Evolutionary conservation across 148 eudicot genomes (phyloP).

Genomic region (Fagopyrum tataricum): DNA sequence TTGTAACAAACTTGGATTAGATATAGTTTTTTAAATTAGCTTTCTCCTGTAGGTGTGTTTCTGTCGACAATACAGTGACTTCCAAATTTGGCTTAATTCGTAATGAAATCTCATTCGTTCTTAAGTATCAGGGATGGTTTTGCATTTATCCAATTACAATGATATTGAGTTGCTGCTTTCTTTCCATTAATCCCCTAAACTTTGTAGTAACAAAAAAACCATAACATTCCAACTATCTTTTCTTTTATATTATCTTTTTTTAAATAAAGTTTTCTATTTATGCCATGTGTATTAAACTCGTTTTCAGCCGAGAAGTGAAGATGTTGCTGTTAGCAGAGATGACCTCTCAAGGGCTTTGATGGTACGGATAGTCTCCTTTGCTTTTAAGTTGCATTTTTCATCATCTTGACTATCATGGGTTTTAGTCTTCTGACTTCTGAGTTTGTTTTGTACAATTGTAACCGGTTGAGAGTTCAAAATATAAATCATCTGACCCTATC

Average conservation of each 20-base stretch:
- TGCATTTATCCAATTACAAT: neutral
- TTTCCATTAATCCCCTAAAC: neutral
- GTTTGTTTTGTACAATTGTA: neutral
- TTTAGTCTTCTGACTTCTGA: neutral
- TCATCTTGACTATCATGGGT: neutral
- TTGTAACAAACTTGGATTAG: neutral
- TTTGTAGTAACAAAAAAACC: neutral
- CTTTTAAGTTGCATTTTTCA: neutral
- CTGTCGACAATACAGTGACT: neutral
- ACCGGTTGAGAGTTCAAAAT: neutral
- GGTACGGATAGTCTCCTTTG: conserved; percentile 31
- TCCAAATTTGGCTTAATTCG: neutral
- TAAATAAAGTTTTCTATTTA: conserved; percentile 13
- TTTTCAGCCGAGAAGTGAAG: conserved; percentile 71
- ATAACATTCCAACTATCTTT: neutral
- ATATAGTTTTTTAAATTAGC: conserved; percentile 1
- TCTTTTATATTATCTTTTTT: neutral
- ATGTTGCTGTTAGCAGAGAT: conserved; percentile 62
- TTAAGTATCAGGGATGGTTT: neutral
- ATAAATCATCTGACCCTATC: neutral
- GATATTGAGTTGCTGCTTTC: neutral
- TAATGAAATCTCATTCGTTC: neutral
- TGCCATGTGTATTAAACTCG: conserved; percentile 2
- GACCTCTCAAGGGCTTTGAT: conserved; percentile 79
- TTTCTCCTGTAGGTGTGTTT: neutral